Conservation (phyloP, 2,329 filamentous ascomycete species). For the Pyrenophora tritici-repentis region DNA sequence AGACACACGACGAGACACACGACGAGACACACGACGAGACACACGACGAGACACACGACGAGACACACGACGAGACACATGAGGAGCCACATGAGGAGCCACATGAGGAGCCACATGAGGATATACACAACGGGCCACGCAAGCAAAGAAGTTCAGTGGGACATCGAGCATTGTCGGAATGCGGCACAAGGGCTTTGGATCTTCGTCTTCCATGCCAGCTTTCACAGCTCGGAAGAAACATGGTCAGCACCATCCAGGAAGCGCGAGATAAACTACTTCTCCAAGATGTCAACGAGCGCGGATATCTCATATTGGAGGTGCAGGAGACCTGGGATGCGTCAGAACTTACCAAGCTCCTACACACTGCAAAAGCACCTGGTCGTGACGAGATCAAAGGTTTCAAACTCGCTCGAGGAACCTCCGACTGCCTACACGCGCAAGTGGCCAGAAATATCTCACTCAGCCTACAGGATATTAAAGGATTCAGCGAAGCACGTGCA, state of each 20-base stretch:
- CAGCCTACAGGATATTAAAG: neutral
- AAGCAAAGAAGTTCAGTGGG: too few relatives aligned
- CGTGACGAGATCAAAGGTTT: conserved; percentile 7
- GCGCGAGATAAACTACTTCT: neutral
- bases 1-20: neutral
- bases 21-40: too few relatives aligned
- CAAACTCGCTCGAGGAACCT: neutral
- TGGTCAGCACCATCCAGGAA: conserved; percentile 4
- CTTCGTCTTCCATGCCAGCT: neutral
- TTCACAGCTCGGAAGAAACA: conserved; percentile 6
- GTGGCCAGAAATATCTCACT: neutral
- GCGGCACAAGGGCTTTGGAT: neutral
- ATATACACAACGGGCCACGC: too few relatives aligned
- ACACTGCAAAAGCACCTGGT: neutral
- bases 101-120: too few relatives aligned
- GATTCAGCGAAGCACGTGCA: neutral
- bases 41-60: too few relatives aligned
- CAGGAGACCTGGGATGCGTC: neutral
- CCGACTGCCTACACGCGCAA: conserved; percentile 1
- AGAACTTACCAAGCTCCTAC: conserved; percentile 4
- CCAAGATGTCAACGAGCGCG: neutral
- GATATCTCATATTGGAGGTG: conserved; percentile 10
- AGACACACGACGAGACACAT: too few relatives aligned
- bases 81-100: too few relatives aligned
- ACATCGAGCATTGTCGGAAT: too few relatives aligned